phyloP scores from a whole-genome alignment of 2,329 filamentous ascomycete genomes.

The Penicillium sp. region DNA sequence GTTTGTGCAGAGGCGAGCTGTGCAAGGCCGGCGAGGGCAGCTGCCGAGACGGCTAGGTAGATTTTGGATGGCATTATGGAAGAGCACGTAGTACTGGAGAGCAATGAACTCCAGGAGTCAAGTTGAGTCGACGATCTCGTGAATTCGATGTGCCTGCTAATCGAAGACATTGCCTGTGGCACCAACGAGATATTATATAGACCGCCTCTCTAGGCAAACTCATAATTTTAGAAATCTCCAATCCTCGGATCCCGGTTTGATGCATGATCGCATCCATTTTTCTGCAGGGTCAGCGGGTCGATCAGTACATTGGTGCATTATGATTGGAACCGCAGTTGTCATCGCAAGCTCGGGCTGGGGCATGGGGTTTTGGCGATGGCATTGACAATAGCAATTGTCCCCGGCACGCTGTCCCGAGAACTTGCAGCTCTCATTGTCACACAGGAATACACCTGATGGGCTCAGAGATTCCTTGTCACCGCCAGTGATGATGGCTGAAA shows the following conservation, averaged over 20 bases:
- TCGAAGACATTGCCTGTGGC: neutral
- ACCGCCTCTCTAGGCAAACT: neutral
- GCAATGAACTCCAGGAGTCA: neutral
- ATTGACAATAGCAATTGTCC: neutral
- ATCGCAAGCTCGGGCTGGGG: slow-evolving; percentile 15
- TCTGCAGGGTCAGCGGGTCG: slow-evolving; percentile 10
- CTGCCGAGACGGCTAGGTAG: slow-evolving; percentile 17
- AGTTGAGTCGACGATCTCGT: neutral
- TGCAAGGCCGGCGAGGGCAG: slow-evolving; percentile 19
- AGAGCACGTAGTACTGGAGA: neutral
- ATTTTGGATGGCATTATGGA: slow-evolving; percentile 23
- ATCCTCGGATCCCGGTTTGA: slow-evolving; percentile 13
- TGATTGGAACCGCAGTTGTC: slow-evolving; percentile 26
- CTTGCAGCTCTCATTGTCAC: neutral
- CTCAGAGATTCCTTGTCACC: neutral
- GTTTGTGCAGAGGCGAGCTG: slow-evolving; percentile 26
- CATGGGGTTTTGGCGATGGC: neutral
- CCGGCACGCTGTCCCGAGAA: neutral
- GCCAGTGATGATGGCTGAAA: neutral
- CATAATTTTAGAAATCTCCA: neutral
- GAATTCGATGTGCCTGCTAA: too few species aligned
- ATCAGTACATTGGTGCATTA: slow-evolving; percentile 18
- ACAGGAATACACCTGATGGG: slow-evolving; percentile 5
- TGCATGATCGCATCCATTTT: slow-evolving; percentile 6
- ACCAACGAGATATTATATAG: neutral